Conservation (phyloP, 169 alveolate genomes). For the Hepatocystis sp. region DNA sequence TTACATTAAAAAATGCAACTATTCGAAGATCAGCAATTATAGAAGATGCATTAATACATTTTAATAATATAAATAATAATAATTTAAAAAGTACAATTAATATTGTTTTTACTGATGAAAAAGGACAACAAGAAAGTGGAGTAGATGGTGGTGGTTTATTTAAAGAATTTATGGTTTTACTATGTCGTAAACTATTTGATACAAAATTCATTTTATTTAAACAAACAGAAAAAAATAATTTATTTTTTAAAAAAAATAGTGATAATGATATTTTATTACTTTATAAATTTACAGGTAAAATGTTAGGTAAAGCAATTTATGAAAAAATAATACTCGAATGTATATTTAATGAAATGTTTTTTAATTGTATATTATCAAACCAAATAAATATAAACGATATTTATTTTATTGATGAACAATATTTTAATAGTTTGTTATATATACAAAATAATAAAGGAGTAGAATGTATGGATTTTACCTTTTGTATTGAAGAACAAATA, state of each 20-base stretch:
- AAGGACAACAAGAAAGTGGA: constrained; percentile 94
- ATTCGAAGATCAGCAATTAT: constrained; percentile 84
- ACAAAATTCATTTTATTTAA: constrained; percentile 91
- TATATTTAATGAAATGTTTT: constrained; percentile 89
- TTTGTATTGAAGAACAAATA: too few relatives aligned
- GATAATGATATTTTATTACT: constrained; percentile 79
- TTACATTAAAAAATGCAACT: constrained; percentile 68
- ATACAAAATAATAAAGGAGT: constrained; percentile 79
- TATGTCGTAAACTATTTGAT: constrained; percentile 90
- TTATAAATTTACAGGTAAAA: constrained; percentile 87
- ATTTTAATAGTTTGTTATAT: constrained; percentile 77
- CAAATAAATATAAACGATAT: constrained; percentile 90
- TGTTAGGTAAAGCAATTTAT: constrained; percentile 94
- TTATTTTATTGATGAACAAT: constrained; percentile 64
- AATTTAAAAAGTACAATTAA: constrained; percentile 85
- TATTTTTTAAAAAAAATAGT: constrained; percentile 81
- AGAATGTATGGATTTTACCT: constrained; percentile 82
- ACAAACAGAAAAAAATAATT: constrained; percentile 69
- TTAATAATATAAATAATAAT: constrained; percentile 75
- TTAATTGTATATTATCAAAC: constrained; percentile 89
- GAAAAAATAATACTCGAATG: constrained; percentile 94
- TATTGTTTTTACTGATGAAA: constrained; percentile 89
- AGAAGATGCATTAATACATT: constrained; percentile 83
- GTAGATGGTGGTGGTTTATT: constrained; percentile 98
- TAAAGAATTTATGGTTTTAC: constrained; percentile 94